Evolutionary conservation across 495 filamentous ascomycete species (phyloP), one percentile per base, ranked within the genome.

Genomic region (Penicillium cataractarum): DNA sequence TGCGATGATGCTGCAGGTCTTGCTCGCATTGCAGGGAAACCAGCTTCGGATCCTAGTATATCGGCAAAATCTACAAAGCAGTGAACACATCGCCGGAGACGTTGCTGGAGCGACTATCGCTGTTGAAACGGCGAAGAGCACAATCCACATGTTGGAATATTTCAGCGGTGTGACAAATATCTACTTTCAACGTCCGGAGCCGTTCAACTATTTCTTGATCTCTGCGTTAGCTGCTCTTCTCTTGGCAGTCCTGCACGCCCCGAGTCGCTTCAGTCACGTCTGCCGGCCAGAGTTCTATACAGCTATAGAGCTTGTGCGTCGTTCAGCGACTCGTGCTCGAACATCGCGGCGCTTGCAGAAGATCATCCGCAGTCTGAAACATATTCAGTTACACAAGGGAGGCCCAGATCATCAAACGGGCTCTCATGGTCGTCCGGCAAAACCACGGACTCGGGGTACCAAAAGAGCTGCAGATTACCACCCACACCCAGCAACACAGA

Each of bases 181-280:
- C 13, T 96, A 94, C 77, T 85, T 87, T 21, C 84, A 84, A 35
- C 85, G 89, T 22, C 90, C 93, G 64, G 86, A 92, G 22, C 88
- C 89, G 63, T 93, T 93, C 77, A 91, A 96, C 70, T 92, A 93
- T 70, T 96, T 96, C 65, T 78, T 96, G 27, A 84, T 91, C 12
- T 90, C 89, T 1, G 87, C 91, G 0, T 81, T 96, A 13, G 88
- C 90, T 0, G 90, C 92, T 0, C 74, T 96, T 2, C 92, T 93
- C 66, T 83, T 96, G 0, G 91, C 91, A 0, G 89, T 90, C 0
- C 83, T 87, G 7, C 91, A 96, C 71, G 90, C 90, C 0, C 91
- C 92, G 0, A 77, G 86, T 3, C 82, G 86, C 44, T 96, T 93
- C 71, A 89, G 85, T 60, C 78, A 83, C 9, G 68, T 80, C 24